phyloP scores from a whole-genome alignment of 768 basidiomycete genomes.

The Mycena sanguinolenta region DNA sequence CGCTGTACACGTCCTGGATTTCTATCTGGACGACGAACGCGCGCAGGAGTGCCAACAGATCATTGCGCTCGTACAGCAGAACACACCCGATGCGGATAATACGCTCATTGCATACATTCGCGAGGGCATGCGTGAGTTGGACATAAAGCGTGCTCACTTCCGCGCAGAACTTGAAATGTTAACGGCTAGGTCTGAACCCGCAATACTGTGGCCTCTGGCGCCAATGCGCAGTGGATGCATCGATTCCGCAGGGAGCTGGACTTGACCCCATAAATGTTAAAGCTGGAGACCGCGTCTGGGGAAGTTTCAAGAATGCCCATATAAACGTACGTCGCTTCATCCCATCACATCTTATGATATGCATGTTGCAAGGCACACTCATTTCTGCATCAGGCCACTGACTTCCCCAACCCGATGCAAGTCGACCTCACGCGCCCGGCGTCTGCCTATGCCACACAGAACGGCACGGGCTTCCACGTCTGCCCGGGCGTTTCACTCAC shows the following conservation, averaged over 20 bases:
- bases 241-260: conserved; percentile 43
- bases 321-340: conserved; percentile 38
- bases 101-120: conserved; percentile 62
- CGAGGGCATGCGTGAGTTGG: conserved; percentile 61
- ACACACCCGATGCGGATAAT: conserved; percentile 45
- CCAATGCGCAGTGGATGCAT: conserved; percentile 32
- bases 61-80: conserved; percentile 48
- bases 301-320: conserved; percentile 53
- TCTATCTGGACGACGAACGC: conserved; percentile 61
- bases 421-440: conserved; percentile 30
- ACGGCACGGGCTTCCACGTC: conserved; percentile 56
- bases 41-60: conserved; percentile 55
- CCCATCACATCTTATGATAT: no score
- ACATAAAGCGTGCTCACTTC: neutral
- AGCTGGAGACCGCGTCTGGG: conserved; percentile 48
- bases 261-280: conserved; percentile 41
- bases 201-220: conserved; percentile 59
- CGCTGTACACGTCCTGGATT: conserved; percentile 63
- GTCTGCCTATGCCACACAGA: conserved; percentile 39
- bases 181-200: conserved; percentile 48
- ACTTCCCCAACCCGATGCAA: conserved; percentile 31
- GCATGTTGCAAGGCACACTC: no score
- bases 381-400: conserved; percentile 32
- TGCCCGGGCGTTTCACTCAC: conserved; percentile 54
- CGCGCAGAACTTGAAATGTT: neutral